Evolutionary conservation across 2,329 filamentous ascomycete species (phyloP).

Genomic region (Fusarium vanettenii): DNA sequence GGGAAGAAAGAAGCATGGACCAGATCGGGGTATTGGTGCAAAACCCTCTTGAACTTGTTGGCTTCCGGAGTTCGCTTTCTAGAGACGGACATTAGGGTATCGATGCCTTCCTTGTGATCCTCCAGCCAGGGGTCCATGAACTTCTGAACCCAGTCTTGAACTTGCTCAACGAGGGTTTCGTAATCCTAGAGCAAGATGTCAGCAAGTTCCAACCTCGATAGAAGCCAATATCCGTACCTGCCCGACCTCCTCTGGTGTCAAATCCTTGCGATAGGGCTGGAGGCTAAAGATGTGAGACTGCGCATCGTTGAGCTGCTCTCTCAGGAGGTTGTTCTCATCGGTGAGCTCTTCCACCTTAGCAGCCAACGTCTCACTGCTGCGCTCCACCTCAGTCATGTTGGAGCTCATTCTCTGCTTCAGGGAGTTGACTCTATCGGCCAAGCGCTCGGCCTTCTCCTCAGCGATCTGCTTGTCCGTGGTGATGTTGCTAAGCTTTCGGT

Average conservation of each 20-base stretch:
- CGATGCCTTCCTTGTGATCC: conserved; percentile 39
- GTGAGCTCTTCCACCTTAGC: conserved; percentile 36
- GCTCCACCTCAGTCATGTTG: conserved; percentile 37
- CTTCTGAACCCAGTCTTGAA: conserved; percentile 52
- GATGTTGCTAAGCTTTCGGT: conserved; percentile 27
- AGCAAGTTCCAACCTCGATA: not conserved
- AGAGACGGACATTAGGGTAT: conserved; percentile 32
- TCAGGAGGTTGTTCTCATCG: conserved; percentile 44
- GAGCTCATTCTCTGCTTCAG: conserved; percentile 41
- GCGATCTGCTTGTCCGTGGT: conserved; percentile 45
- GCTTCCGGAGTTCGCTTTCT: conserved; percentile 42
- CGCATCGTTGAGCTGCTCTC: conserved; percentile 49
- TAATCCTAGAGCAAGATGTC: conserved; percentile 47
- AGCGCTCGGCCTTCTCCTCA: conserved; percentile 44
- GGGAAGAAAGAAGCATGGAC: conserved; percentile 47
- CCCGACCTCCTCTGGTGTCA: conserved; percentile 51
- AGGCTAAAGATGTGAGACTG: conserved; percentile 56
- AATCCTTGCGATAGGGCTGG: conserved; percentile 53
- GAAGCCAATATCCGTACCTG: conserved; percentile 41
- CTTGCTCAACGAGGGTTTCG: conserved; percentile 47
- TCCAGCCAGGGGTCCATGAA: conserved; percentile 48
- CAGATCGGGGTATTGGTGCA: conserved; percentile 48
- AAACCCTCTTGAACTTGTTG: conserved; percentile 38
- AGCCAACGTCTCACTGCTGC: conserved; percentile 37
- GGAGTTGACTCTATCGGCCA: conserved; percentile 38